A percentile compares a stretch with the other conserved stretches of the same genome.
These are phyloP conservation scores for Porogramme epimiltina DNA, from an alignment of 1,284 basidiomycete genomes.

Conservation along the genomic window DNA sequence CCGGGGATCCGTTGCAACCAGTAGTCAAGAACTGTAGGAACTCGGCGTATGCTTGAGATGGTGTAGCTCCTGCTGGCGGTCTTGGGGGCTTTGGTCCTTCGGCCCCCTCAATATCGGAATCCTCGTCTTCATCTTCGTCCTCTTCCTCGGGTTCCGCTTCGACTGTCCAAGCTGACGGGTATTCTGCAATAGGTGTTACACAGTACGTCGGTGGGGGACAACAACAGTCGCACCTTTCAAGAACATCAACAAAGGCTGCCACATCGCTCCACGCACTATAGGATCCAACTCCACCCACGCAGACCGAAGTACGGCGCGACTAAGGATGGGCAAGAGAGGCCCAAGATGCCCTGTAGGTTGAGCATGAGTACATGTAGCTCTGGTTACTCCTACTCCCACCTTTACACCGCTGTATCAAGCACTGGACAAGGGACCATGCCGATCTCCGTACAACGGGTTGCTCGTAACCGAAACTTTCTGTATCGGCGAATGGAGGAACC, in stretches of 20 bases:
- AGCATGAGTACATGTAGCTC: not conserved
- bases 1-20: conserved; percentile 76
- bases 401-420: conserved; percentile 44
- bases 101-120: conserved; percentile 38
- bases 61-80: conserved; percentile 11
- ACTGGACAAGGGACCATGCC: conserved; percentile 56
- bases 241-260: conserved; percentile 70
- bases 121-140: conserved; percentile 33
- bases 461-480: conserved; percentile 53
- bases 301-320: conserved; percentile 64
- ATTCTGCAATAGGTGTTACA: conserved; percentile 59
- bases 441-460: conserved; percentile 73
- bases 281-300: conserved; percentile 79
- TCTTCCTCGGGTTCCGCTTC: conserved; percentile 33
- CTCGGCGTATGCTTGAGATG: conserved; percentile 60
- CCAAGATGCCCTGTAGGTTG: conserved; percentile 38
- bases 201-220: not conserved
- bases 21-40: conserved; percentile 76
- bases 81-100: conserved; percentile 19
- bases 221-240: conserved; percentile 58
- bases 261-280: conserved; percentile 67
- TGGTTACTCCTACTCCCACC: conserved; percentile 33
- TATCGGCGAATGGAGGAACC: conserved; percentile 45
- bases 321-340: conserved; percentile 47
- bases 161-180: conserved; percentile 62